Base-by-base conservation (phyloP, 1,284 basidiomycete genomes). In the Sporisorium reilianum region DNA sequence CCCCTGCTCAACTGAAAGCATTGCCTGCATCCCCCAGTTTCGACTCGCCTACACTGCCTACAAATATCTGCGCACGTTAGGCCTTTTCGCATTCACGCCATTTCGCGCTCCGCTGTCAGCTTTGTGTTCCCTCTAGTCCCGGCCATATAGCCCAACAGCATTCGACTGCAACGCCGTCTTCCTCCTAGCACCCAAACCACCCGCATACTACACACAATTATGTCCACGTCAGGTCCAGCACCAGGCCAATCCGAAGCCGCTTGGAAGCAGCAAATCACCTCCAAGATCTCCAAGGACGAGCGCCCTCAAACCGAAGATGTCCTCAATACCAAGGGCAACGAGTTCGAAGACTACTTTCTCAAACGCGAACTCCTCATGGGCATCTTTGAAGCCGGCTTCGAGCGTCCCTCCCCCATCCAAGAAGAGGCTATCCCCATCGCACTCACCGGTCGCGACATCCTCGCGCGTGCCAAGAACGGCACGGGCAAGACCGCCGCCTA, bases 401-500 rank as follows among this genome's bases (percentile, higher is more conserved):
- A 99, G 86, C 90, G 89, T 79, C 96, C 97, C 23, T 95, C 93
- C 26, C 97, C 96, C 55, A 98, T 99, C 85, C 96, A 99, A 88
- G 97, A 99, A 89, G 94, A 97, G 88, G 77, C 93, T 41, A 84
- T 86, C 58, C 86, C 86, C 11, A 86, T 86, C 66, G 85, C 86
- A 5, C 80, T 86, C 26, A 95, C 94, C 3, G 94, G 94, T 80
- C 80, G 86, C 55, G 86, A 87, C 70, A 85, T 87, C 55, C 92
- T 99, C 67, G 95, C 94, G 3, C 84, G 88, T 66, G 88, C 88
- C 42, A 89, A 89, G 80, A 85, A 85, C 64, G 84, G 84, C 42
- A 85, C 84, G 5, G 84, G 84, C 14, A 94, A 98, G 89, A 99
- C 96, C 38, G 96, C 94, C 23, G 95, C 97, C 36, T 99, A 99